These are phyloP conservation scores for Crataegus laevigata DNA, from an alignment of 306 rosid species.

Conservation along the genomic window DNA sequence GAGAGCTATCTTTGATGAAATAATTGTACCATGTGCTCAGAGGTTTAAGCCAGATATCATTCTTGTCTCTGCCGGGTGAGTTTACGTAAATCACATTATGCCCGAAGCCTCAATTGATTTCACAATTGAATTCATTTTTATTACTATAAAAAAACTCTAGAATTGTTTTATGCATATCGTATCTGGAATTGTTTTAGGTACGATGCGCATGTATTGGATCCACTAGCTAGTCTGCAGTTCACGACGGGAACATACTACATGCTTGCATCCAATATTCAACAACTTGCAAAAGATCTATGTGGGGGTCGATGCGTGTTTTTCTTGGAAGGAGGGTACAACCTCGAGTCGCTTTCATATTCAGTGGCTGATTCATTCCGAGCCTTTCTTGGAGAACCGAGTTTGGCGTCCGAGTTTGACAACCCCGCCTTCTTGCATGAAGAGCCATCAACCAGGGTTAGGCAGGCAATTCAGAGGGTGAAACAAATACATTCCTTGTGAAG, in stretches of 20 bases:
- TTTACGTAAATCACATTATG: constrained; percentile 3
- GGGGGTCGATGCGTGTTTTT: constrained; percentile 71
- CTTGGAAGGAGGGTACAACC: constrained; percentile 94
- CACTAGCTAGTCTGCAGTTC: constrained; percentile 67
- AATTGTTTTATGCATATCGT: background rate
- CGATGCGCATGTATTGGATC: constrained; percentile 89
- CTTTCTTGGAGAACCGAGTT: constrained; percentile 69
- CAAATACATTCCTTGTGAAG: constrained; percentile 45
- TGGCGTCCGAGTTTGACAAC: constrained; percentile 71
- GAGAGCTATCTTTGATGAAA: constrained; percentile 77
- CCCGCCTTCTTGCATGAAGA: constrained; percentile 69
- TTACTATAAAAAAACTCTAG: too few species aligned
- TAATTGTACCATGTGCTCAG: constrained; percentile 79
- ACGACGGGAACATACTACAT: constrained; percentile 90
- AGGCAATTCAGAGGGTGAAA: constrained; percentile 61
- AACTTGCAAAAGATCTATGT: constrained; percentile 67
- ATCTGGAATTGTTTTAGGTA: constrained; percentile 31
- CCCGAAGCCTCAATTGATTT: too few species aligned
- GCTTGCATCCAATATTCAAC: constrained; percentile 69
- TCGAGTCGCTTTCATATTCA: constrained; percentile 61
- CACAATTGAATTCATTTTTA: too few species aligned
- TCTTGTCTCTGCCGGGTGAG: constrained; percentile 98
- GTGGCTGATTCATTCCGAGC: constrained; percentile 85
- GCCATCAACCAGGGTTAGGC: constrained; percentile 57
- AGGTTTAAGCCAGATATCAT: constrained; percentile 86